Conservation (phyloP, 2,329 filamentous ascomycete species). For the Alternaria sp. region DNA sequence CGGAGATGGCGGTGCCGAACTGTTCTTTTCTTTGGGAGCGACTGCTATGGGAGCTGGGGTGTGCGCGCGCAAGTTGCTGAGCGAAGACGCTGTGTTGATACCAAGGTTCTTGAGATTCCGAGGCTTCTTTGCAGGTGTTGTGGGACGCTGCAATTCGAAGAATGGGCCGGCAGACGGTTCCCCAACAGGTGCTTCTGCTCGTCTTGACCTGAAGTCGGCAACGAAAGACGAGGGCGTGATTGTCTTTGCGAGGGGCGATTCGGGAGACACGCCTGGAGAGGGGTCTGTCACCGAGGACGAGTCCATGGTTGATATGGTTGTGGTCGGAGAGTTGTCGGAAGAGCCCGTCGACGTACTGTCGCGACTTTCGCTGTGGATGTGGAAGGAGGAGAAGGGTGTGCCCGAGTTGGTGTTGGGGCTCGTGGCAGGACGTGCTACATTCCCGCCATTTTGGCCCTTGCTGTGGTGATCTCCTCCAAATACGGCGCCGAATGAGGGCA, state of each 20-base stretch:
- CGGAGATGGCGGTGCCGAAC: slow-evolving; percentile 72
- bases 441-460: slow-evolving; percentile 53
- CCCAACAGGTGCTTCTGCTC: slow-evolving; percentile 48
- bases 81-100: slow-evolving; percentile 68
- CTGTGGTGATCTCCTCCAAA: slow-evolving; percentile 66
- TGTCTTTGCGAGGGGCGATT: slow-evolving; percentile 80
- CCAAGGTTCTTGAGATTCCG: slow-evolving; percentile 86
- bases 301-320: slow-evolving; percentile 89
- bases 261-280: slow-evolving; percentile 86
- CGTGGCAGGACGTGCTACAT: slow-evolving; percentile 43
- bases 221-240: slow-evolving; percentile 73
- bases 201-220: slow-evolving; percentile 56
- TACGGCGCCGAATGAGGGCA: slow-evolving; percentile 78
- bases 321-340: slow-evolving; percentile 92
- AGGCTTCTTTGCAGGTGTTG: slow-evolving; percentile 68
- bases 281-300: slow-evolving; percentile 88
- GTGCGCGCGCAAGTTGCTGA: slow-evolving; percentile 53
- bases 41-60: slow-evolving; percentile 60
- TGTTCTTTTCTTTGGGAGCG: slow-evolving; percentile 53
- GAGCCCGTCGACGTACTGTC: slow-evolving; percentile 86
- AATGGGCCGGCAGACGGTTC: slow-evolving; percentile 58
- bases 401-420: slow-evolving; percentile 43
- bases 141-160: slow-evolving; percentile 57
- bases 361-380: slow-evolving; percentile 70
- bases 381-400: slow-evolving; percentile 54